Conservation (phyloP, 2,329 filamentous ascomycete genomes). For the Colletotrichum tanaceti region DNA sequence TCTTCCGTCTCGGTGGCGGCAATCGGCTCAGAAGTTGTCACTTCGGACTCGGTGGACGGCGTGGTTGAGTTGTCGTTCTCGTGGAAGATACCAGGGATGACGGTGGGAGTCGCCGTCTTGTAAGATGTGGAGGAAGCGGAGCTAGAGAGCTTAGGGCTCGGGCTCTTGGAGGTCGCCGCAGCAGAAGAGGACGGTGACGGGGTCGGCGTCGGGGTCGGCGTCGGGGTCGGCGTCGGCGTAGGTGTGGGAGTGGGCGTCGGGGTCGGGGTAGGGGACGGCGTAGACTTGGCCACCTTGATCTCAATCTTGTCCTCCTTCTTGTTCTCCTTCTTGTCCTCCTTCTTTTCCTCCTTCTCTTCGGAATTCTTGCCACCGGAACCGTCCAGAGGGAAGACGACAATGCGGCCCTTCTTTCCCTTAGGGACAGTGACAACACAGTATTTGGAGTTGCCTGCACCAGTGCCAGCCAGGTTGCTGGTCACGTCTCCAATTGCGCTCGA, state of each 20-base stretch:
- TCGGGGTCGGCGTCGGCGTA: slow-evolving; percentile 42
- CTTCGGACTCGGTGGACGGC: slow-evolving; percentile 42
- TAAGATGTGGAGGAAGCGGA: slow-evolving; percentile 13
- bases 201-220: slow-evolving; percentile 45
- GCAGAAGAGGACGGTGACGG: slow-evolving; percentile 46
- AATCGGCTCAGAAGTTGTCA: slow-evolving; percentile 44
- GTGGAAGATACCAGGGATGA: slow-evolving; percentile 64
- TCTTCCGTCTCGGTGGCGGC: slow-evolving; percentile 45
- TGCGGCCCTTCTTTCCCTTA: slow-evolving; percentile 72
- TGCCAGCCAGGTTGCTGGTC: slow-evolving; percentile 62
- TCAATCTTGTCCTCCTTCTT: slow-evolving; percentile 31
- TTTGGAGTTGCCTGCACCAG: slow-evolving; percentile 73
- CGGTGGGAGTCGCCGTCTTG: slow-evolving; percentile 43
- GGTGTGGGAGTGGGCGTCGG: slow-evolving; percentile 37
- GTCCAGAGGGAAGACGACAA: slow-evolving; percentile 69
- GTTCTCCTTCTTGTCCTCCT: slow-evolving; percentile 21
- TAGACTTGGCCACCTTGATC: slow-evolving; percentile 36
- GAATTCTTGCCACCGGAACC: slow-evolving; percentile 52
- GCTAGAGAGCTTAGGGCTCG: slow-evolving; percentile 24
- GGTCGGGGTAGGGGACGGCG: slow-evolving; percentile 39
- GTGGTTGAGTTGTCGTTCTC: slow-evolving; percentile 57
- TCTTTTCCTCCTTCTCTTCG: slow-evolving; percentile 37
- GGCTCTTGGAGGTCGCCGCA: slow-evolving; percentile 41
- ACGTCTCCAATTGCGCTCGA: slow-evolving; percentile 68
- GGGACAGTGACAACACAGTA: slow-evolving; percentile 84